Conservation (phyloP, 179 eudicot genomes). For the Corrigiola litoralis region DNA sequence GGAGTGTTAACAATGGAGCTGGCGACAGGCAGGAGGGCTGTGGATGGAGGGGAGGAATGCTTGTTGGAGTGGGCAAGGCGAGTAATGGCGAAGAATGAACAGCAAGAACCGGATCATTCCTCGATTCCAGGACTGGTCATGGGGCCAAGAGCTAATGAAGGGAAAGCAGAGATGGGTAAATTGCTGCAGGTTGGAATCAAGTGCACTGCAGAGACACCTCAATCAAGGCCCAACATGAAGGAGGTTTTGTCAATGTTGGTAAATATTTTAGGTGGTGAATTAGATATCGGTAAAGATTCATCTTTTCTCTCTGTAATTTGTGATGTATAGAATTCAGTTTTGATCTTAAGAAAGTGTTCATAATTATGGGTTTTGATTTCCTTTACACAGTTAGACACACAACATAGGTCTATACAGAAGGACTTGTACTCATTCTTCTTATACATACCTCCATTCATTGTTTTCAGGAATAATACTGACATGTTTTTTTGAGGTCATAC, state of each 20-base stretch:
- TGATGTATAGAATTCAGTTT: slow-evolving; percentile 23
- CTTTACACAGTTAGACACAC: slow-evolving; percentile 2
- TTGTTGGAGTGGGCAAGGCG: slow-evolving; percentile 81
- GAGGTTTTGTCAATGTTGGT: slow-evolving; percentile 72
- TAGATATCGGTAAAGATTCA: slow-evolving; percentile 13
- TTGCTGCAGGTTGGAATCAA: slow-evolving; percentile 58
- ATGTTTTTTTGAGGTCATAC: not conserved
- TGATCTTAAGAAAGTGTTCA: slow-evolving; percentile 14
- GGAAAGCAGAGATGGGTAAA: slow-evolving; percentile 56
- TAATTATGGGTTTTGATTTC: slow-evolving; percentile 2
- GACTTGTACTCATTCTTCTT: slow-evolving; percentile 27
- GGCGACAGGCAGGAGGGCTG: slow-evolving; percentile 85
- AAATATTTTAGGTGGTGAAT: slow-evolving; percentile 34
- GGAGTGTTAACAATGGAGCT: slow-evolving; percentile 91
- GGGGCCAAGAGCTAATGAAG: slow-evolving; percentile 43
- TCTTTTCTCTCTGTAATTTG: slow-evolving; percentile 14
- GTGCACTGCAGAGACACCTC: slow-evolving; percentile 76
- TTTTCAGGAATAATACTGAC: slow-evolving; percentile 18
- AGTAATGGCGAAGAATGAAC: slow-evolving; percentile 41
- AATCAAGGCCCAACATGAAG: slow-evolving; percentile 88
- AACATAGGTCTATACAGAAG: slow-evolving; percentile 19
- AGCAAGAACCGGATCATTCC: slow-evolving; percentile 22
- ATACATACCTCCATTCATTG: slow-evolving; percentile 28
- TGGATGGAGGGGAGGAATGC: slow-evolving; percentile 82
- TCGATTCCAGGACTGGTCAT: slow-evolving; percentile 29